phyloP scores from a whole-genome alignment of 148 eudicot species.

The Diospyros kaki region DNA sequence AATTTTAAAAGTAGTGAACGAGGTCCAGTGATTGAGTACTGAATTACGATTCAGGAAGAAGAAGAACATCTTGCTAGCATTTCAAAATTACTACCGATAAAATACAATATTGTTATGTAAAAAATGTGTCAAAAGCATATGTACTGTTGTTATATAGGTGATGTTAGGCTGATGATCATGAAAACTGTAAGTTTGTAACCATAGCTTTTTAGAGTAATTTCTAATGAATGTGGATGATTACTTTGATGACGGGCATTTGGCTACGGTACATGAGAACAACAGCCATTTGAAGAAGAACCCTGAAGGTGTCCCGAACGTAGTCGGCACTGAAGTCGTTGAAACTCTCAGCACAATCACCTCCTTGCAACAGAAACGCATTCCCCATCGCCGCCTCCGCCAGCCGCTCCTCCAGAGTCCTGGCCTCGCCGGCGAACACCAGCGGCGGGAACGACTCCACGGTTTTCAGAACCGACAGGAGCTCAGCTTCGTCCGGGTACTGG shows the following conservation, averaged over 20 bases:
- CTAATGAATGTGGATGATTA: background rate
- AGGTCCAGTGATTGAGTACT: too few relatives aligned
- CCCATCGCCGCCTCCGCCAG: constrained; percentile 68
- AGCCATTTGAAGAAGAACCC: constrained; percentile 71
- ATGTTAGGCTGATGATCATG: too few relatives aligned
- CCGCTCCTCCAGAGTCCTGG: constrained; percentile 54
- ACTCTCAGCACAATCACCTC: constrained; percentile 85
- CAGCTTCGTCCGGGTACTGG: constrained; percentile 44
- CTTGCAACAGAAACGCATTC: constrained; percentile 58
- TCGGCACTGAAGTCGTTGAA: constrained; percentile 70
- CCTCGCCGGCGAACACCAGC: constrained; percentile 70
- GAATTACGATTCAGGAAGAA: too few relatives aligned
- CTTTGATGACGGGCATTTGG: constrained; percentile 79
- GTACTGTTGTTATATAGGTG: too few relatives aligned
- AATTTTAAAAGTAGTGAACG: too few relatives aligned
- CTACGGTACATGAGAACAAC: constrained; percentile 81
- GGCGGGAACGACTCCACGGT: constrained; percentile 60
- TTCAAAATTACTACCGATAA: too few relatives aligned
- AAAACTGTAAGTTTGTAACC: too few relatives aligned
- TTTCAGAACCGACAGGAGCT: constrained; percentile 45
- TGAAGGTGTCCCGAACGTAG: constrained; percentile 69
- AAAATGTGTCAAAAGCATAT: too few relatives aligned
- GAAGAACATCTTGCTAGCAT: too few relatives aligned
- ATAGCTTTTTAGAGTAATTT: too few relatives aligned
- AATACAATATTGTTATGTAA: too few relatives aligned